Conservation (phyloP, 768 basidiomycete species). For the Psilocybe sp. region DNA sequence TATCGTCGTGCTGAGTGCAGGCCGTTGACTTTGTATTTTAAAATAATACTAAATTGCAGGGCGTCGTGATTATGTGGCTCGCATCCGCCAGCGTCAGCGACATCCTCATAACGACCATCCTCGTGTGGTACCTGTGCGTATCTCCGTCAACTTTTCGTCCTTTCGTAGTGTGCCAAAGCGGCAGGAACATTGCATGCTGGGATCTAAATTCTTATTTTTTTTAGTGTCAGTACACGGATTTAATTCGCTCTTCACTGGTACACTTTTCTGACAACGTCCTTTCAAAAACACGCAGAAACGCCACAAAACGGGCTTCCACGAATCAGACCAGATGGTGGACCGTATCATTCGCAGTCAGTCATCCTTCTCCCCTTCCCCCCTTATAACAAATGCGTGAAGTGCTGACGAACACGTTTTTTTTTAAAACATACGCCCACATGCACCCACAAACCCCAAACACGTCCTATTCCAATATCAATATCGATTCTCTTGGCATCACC, state of each 20-base stretch:
- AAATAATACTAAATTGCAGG: no score
- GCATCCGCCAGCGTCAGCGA: constrained; percentile 38
- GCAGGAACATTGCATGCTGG: not conserved
- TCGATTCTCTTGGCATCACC: no score
- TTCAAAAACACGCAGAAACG: constrained; percentile 22
- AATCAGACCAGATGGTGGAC: constrained; percentile 40
- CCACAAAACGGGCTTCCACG: constrained; percentile 39
- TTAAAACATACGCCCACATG: no score
- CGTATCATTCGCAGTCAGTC: constrained; percentile 36
- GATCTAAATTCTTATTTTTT: not conserved
- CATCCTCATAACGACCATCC: constrained; percentile 36
- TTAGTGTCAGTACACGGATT: constrained; percentile 8
- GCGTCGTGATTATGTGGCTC: constrained; percentile 36
- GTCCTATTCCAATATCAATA: no score
- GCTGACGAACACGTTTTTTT: no score
- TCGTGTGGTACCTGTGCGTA: constrained; percentile 43
- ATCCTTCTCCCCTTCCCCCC: not conserved
- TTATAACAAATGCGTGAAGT: no score
- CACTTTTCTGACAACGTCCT: not conserved
- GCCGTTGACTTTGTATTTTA: no score
- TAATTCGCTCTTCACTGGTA: not conserved
- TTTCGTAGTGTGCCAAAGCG: no score
- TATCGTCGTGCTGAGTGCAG: not conserved
- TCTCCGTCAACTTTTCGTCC: no score
- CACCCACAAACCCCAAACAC: no score